Base-by-base conservation (phyloP, 2,329 filamentous ascomycete species). In the Blastomyces emzantsi region DNA sequence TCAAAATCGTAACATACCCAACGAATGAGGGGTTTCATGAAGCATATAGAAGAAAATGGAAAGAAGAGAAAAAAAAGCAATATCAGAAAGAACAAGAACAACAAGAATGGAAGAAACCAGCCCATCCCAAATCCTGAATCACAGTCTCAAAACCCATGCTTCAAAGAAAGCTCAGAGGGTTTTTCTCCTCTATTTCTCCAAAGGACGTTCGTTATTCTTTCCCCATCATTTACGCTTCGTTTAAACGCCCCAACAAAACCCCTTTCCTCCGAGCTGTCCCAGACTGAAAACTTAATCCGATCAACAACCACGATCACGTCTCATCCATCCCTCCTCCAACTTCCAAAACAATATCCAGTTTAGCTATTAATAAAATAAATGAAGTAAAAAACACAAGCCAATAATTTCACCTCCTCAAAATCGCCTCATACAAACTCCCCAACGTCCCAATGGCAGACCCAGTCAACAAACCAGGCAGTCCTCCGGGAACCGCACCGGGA, bases 391-490 rank as follows among this genome's bases (percentile, higher is more conserved):
- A 22, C 45, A 49, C 45, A 49, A 49, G n/a, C 9, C 25, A n/a
- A 25, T 2, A 19, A 45, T 30, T 56, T 41, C 36, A 68, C 62
- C 75, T 78, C 64, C 73, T 74, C 68, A 80, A 69, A 63, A 80
- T 78, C 54, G 78, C 78, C 68, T 80, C 78, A 61, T 80, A 80
- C 62, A 80, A 65, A 63, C 76, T 76, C 30, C 76, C 74, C 45
- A 79, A 66, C 45, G 71, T 71, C 3, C 77, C 78, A 45, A 80
- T 73, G 22, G 74, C 75, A 9, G 76, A 72, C 22, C 76, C 75
- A 43, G 75, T 76, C 64, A 79, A 62, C 47, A 80, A 67, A n/a
- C 76, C 76, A 3, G 69, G 59, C 64, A 73, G 74, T 5, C 74
- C 73, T 54, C 77, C 76, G 13, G 75, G 75, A 52, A 80, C 72